A percentile compares a stretch with the other conserved stretches of the same genome.
phyloP scores from a whole-genome alignment of 257 asterid genomes.

The Nicotiana sylvestris region DNA sequence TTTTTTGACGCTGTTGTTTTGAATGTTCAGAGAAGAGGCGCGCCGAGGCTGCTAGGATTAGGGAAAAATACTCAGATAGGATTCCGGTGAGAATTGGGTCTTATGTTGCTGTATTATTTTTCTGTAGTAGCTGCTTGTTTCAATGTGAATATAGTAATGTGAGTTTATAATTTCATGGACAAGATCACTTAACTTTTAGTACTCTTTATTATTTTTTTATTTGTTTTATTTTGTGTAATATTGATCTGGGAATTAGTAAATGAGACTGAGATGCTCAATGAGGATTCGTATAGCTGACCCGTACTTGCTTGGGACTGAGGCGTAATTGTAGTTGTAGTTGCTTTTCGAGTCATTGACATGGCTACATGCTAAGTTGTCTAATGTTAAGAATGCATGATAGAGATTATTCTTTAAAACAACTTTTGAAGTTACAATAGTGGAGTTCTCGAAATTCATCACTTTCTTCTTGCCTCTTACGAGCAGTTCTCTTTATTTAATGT shows the following conservation, averaged over 20 bases:
- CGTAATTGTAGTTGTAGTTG: too few relatives aligned
- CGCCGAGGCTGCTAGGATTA: conserved; percentile 66
- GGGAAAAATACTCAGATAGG: conserved; percentile 71
- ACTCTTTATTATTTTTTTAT: background rate
- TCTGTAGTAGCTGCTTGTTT: background rate
- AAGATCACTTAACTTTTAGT: background rate
- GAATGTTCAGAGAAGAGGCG: conserved; percentile 52
- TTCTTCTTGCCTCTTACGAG: background rate
- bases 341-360: background rate
- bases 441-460: background rate
- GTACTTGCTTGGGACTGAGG: too few relatives aligned
- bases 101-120: background rate
- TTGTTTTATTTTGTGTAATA: background rate
- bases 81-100: conserved; percentile 50
- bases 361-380: background rate
- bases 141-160: background rate
- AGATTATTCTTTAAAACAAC: background rate
- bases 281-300: too few relatives aligned
- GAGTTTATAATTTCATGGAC: background rate
- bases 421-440: background rate
- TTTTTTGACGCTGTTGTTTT: conserved; percentile 2
- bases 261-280: too few relatives aligned
- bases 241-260: background rate
- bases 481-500: background rate
- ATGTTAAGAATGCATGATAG: background rate